Conservation (phyloP, 2,329 filamentous ascomycete genomes). For the Didymella pomorum region DNA sequence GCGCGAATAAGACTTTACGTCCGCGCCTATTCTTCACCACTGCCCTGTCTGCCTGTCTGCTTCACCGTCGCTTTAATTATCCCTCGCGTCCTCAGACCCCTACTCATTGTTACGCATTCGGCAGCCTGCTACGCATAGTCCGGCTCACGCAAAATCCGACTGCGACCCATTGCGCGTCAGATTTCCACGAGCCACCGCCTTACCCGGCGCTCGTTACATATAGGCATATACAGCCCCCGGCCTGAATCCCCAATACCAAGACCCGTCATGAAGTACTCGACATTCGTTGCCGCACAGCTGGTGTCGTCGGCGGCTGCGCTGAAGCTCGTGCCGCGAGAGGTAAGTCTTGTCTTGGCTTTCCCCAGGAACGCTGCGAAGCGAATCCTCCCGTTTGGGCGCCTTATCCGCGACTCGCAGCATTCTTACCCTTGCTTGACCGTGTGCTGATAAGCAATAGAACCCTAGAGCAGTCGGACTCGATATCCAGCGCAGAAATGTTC, state of each 20-base stretch:
- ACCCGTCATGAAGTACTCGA: slow-evolving; percentile 43
- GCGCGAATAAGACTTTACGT: slow-evolving; percentile 15
- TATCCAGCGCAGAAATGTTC: slow-evolving; percentile 59
- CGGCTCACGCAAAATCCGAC: slow-evolving; percentile 13
- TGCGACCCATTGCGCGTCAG: slow-evolving; percentile 19
- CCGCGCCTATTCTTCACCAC: slow-evolving; percentile 13
- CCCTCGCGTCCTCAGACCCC: background rate
- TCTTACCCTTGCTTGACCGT: background rate
- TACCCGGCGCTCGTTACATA: slow-evolving; percentile 8
- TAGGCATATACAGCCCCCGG: slow-evolving; percentile 3
- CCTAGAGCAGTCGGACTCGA: slow-evolving; percentile 60
- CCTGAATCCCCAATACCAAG: background rate
- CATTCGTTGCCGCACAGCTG: slow-evolving; percentile 41
- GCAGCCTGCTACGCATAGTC: slow-evolving; percentile 10
- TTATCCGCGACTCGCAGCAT: slow-evolving; percentile 4
- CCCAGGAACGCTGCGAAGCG: slow-evolving; percentile 25
- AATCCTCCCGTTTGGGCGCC: slow-evolving; percentile 23
- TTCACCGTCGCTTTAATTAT: slow-evolving; percentile 3
- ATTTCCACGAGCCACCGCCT: slow-evolving; percentile 4
- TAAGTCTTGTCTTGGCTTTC: slow-evolving; percentile 43
- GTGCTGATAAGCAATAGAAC: slow-evolving; percentile 38
- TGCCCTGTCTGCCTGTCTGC: background rate
- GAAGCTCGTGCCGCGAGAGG: slow-evolving; percentile 44
- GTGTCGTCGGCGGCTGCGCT: slow-evolving; percentile 41
- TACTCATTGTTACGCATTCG: slow-evolving; percentile 4